Base-by-base conservation (phyloP, 1,284 basidiomycete species). In the Schizophyllum amplum region DNA sequence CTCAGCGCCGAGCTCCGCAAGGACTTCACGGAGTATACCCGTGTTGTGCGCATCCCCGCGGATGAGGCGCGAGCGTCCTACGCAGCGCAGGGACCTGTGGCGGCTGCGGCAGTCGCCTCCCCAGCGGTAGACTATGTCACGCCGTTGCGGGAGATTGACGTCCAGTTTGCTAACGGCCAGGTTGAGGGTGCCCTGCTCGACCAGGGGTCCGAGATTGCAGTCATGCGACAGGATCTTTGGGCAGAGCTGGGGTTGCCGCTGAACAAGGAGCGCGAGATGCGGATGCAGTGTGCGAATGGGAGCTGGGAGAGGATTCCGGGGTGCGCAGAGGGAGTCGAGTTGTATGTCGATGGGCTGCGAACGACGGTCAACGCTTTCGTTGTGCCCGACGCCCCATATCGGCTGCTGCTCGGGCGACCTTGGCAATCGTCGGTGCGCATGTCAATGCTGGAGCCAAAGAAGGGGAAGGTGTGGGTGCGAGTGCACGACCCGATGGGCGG, bases 251-350 rank as follows among this genome's bases (percentile, higher is more conserved):
- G 57, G 13, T 21, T 61, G 1, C 48, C 59, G 20, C 26, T 62
- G 1, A 58, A 64, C 15, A 47, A 54, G 21, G 58, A 60, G 47
- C 53, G 59, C 24, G 42, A 58, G 13, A 59, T 64, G 60, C 22
- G 51, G 25, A 67, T 68, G 62, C 60, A 68, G 22, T 63, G 59
- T 1, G 62, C 65, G 0, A 66, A 67, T 51, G 48, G 57, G 5
- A 47, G 47, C 0, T 55, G 20, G 1, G 64, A 64, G 51, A 33
- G 27, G 27, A 33, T 33, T 33, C 27, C 27, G 27, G 27, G 27
- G 5, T 33, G 27, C 13, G 27, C 27, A 48, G 60, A 64, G 51
- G 62, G 56, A 52, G 56, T 63, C 6, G 57, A 65, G 33, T 57
- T 60, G 21, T 23, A 50, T 5, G 58, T 67, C 4, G 42, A 51